Evolutionary conservation across 805 yeast species (phyloP), one percentile per base, ranked within the genome.

Genomic region (Scheffersomyces lignosus): DNA sequence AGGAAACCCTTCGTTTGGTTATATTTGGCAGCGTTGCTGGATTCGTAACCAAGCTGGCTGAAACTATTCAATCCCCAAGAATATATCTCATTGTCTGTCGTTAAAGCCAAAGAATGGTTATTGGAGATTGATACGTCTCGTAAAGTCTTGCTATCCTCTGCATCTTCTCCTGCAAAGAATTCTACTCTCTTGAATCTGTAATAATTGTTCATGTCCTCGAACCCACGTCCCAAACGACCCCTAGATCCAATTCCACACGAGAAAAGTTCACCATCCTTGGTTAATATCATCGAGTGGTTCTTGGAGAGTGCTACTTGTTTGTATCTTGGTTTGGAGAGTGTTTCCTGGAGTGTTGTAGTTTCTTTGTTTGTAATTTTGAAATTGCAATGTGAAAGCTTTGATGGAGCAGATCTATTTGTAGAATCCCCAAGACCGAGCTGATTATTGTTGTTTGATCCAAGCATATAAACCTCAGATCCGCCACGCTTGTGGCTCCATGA

Each of bases 41-140:
- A 47, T 5, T 42, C 46, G 24, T 48, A 51, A 0, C 95, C 95
- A 15, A 87, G 58, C 53, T 86, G 95, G n/a, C 74, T 75, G 54
- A 58, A 72, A 13, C 71, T 66, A 50, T 87, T 87, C 42, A 78
- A 70, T 0, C 97, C 97, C 95, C 96, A 90, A 0, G 89, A 60
- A 43, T 70, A 83, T 1, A 87, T 64, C n/a, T 72, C 71, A 26
- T 80, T 79, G 12, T 59, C 47, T 0, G 62, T 50, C 0, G 83
- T 74, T 15, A 85, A 47, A 0, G 75, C 83, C 7, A 88, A 49
- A 0, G 87, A 66, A 52, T 87, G 96, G 49, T 84, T 83, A 47
- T 79, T 77, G 35, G 88, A 80, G 1, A 80, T 55, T 1, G 75
- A 77, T 1, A 79, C 61, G 12, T 54, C 61, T 29, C 38, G 44